These are phyloP conservation scores for Russula dissimulans DNA, from an alignment of 768 basidiomycete genomes.

Conservation along the genomic window DNA sequence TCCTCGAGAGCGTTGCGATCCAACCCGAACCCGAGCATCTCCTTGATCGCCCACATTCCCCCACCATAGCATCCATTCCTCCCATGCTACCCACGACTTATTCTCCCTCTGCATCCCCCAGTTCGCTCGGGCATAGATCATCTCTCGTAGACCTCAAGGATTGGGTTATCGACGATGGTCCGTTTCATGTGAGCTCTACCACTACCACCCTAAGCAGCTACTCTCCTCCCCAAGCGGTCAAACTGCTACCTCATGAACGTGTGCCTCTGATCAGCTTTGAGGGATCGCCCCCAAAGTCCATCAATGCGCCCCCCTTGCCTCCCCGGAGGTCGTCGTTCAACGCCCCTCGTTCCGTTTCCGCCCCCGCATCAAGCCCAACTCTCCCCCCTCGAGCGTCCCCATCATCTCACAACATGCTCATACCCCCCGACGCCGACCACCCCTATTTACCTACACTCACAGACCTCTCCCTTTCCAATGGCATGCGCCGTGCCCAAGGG, in stretches of 20 bases:
- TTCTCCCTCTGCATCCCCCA: conserved; percentile 14
- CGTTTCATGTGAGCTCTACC: conserved; percentile 11
- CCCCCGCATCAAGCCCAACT: conserved; percentile 33
- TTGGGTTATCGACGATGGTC: conserved; percentile 58
- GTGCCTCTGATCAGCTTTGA: conserved; percentile 47
- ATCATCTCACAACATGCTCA: conserved; percentile 34
- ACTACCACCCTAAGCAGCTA: neutral
- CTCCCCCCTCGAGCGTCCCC: conserved; percentile 26
- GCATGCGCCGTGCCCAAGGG: conserved; percentile 27
- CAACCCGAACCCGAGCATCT: conserved; percentile 12
- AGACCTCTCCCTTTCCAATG: conserved; percentile 28
- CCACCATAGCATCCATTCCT: conserved; percentile 8
- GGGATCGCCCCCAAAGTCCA: conserved; percentile 31
- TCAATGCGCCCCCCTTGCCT: conserved; percentile 45
- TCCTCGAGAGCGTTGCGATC: conserved; percentile 11
- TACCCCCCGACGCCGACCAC: conserved; percentile 35
- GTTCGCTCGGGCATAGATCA: conserved; percentile 27
- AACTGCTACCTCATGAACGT: conserved; percentile 14
- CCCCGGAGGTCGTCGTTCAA: conserved; percentile 47
- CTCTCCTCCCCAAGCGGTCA: neutral
- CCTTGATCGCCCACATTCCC: conserved; percentile 15
- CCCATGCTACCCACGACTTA: conserved; percentile 11
- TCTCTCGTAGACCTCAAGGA: conserved; percentile 62
- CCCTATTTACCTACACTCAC: conserved; percentile 37
- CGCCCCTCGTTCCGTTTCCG: conserved; percentile 38